These are phyloP conservation scores for Jaminaea rosea DNA, from an alignment of 1,284 basidiomycete genomes.

Conservation along the genomic window DNA sequence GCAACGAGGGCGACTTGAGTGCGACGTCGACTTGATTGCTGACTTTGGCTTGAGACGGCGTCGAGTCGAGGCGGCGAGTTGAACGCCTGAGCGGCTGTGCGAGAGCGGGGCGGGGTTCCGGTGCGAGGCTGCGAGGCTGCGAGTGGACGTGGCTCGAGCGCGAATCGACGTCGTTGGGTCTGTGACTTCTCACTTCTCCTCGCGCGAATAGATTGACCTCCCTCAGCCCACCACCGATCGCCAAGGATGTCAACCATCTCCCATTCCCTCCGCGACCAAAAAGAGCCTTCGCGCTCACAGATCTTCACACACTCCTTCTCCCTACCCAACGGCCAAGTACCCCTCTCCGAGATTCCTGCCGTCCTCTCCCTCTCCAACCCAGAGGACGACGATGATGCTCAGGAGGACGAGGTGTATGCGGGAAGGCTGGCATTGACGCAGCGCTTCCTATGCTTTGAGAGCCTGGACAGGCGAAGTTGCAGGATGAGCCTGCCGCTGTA, in stretches of 20 bases:
- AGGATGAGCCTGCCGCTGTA: conserved; percentile 84
- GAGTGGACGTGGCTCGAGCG: too few species aligned
- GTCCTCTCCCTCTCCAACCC: conserved; percentile 38
- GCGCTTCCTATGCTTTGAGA: conserved; percentile 83
- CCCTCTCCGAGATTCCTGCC: conserved; percentile 33
- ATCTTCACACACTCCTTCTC: conserved; percentile 38
- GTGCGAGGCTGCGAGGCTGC: too few species aligned
- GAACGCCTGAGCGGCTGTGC: too few species aligned
- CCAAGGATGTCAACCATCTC: conserved; percentile 43
- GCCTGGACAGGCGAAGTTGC: conserved; percentile 72
- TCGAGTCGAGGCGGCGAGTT: too few species aligned
- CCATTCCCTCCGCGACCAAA: conserved; percentile 44
- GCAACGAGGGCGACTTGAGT: too few species aligned
- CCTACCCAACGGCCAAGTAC: conserved; percentile 27
- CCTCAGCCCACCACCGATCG: too few species aligned
- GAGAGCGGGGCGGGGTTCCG: too few species aligned
- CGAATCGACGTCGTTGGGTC: too few species aligned
- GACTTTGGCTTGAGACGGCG: too few species aligned
- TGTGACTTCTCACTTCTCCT: too few species aligned
- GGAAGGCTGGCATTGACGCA: conserved; percentile 82
- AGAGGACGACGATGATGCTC: conserved; percentile 15
- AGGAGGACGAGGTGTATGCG: conserved; percentile 41
- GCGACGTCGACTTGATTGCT: too few species aligned
- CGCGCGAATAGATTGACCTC: too few species aligned
- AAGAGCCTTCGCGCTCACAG: conserved; percentile 35